A percentile compares a stretch with the other conserved stretches of the same genome.
phyloP scores from a whole-genome alignment of 1,284 basidiomycete species.

The Ustilago nuda region DNA sequence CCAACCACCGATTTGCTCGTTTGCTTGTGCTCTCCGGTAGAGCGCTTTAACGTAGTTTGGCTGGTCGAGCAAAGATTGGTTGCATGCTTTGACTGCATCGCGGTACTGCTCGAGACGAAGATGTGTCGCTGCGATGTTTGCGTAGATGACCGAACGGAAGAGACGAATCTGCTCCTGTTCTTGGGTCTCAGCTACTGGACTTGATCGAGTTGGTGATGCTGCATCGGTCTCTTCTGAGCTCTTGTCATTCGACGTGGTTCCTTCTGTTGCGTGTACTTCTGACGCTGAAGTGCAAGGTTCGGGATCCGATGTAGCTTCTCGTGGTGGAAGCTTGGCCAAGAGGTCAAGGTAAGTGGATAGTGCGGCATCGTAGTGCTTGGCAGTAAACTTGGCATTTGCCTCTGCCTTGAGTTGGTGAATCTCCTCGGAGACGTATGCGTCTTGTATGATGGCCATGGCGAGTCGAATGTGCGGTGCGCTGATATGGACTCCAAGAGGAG shows the following conservation, averaged over 20 bases:
- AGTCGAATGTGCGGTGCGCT: not conserved
- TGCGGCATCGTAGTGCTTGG: conserved; percentile 48
- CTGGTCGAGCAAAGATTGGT: conserved; percentile 82
- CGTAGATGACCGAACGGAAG: conserved; percentile 72
- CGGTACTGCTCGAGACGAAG: conserved; percentile 75
- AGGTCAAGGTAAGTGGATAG: conserved; percentile 52
- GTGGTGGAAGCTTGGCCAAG: conserved; percentile 42
- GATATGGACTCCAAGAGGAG: not conserved
- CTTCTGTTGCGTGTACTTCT: not conserved
- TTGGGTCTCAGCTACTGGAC: conserved; percentile 22
- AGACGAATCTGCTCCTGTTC: conserved; percentile 34
- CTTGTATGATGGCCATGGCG: conserved; percentile 40
- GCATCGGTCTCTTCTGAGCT: not conserved
- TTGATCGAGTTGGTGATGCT: not conserved
- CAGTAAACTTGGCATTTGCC: conserved; percentile 50
- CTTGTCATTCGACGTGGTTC: not conserved
- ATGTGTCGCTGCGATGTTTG: conserved; percentile 84
- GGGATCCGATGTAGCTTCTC: conserved; percentile 1
- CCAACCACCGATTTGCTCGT: conserved; percentile 84
- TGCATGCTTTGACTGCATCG: conserved; percentile 80
- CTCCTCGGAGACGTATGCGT: conserved; percentile 41
- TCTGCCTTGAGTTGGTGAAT: conserved; percentile 46
- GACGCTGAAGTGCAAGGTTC: not conserved
- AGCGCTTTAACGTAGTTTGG: conserved; percentile 87
- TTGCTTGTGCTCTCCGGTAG: conserved; percentile 85